Conservation (phyloP, 306 rosid genomes). For the Glycine latifolia region DNA sequence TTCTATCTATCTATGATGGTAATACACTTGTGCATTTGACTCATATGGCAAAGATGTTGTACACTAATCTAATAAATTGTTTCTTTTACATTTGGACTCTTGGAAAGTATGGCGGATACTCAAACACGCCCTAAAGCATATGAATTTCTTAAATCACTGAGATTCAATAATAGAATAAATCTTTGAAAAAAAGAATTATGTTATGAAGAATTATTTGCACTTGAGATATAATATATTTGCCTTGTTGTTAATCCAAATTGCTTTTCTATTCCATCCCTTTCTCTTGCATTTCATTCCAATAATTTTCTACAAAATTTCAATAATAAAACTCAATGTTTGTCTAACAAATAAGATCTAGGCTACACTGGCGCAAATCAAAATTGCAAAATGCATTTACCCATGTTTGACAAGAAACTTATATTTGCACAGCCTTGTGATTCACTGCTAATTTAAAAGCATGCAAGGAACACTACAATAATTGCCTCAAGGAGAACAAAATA, state of each 20-base stretch:
- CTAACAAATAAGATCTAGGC: background rate
- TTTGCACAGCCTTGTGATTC: slow-evolving; percentile 27
- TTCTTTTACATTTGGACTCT: too few relatives aligned
- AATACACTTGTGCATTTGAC: too few relatives aligned
- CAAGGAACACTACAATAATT: slow-evolving; percentile 27
- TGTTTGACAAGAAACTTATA: slow-evolving; percentile 30
- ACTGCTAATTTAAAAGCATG: background rate
- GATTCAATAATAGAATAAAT: background rate
- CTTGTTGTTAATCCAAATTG: background rate
- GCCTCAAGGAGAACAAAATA: slow-evolving; percentile 35
- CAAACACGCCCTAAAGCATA: background rate
- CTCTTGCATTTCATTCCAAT: background rate
- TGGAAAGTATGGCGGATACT: too few relatives aligned
- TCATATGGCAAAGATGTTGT: too few relatives aligned
- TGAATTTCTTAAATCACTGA: background rate
- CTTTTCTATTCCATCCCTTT: background rate
- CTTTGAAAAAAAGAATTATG: background rate
- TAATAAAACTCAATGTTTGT: background rate
- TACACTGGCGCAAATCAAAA: slow-evolving; percentile 23
- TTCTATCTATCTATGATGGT: too few relatives aligned
- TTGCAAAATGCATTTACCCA: slow-evolving; percentile 27
- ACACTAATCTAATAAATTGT: too few relatives aligned
- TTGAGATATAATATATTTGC: background rate
- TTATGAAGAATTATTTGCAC: background rate
- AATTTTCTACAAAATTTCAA: background rate